Conservation (phyloP, 169 alveolate genomes). For the Amoebophrya sp. region DNA sequence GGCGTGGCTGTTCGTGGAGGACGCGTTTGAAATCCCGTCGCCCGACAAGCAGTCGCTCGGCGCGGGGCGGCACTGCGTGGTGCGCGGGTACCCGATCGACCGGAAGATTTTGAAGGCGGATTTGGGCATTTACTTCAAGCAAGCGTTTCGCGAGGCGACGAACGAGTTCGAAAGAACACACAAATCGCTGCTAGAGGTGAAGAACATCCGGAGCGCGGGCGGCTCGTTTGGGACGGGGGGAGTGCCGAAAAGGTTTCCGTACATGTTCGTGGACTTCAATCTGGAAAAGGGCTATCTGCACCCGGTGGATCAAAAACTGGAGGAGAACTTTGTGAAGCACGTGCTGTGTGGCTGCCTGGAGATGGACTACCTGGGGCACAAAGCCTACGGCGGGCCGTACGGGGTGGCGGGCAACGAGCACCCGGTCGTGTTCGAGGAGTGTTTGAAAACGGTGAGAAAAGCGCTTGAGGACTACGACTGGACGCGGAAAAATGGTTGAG, state of each 20-base stretch:
- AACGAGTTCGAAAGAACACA: neutral
- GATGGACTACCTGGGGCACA: neutral
- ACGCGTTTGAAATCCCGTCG: neutral
- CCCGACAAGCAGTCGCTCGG: neutral
- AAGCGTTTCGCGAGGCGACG: neutral
- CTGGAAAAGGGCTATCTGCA: neutral
- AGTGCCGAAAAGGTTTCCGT: neutral
- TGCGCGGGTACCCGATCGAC: neutral
- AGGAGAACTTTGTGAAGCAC: neutral
- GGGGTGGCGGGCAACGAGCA: neutral
- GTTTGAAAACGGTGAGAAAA: neutral
- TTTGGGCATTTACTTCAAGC: neutral
- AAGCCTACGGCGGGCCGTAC: neutral
- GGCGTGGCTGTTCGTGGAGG: neutral
- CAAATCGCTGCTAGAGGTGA: neutral
- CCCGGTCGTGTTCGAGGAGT: neutral
- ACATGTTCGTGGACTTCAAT: neutral
- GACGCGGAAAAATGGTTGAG: neutral
- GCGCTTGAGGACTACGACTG: neutral
- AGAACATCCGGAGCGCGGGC: neutral
- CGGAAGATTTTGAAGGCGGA: neutral
- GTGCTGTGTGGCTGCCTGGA: neutral
- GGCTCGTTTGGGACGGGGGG: neutral
- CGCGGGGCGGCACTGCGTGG: neutral
- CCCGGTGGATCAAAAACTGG: neutral